These are phyloP conservation scores for Cajanus cajan DNA, from an alignment of 306 rosid genomes.

Conservation along the genomic window DNA sequence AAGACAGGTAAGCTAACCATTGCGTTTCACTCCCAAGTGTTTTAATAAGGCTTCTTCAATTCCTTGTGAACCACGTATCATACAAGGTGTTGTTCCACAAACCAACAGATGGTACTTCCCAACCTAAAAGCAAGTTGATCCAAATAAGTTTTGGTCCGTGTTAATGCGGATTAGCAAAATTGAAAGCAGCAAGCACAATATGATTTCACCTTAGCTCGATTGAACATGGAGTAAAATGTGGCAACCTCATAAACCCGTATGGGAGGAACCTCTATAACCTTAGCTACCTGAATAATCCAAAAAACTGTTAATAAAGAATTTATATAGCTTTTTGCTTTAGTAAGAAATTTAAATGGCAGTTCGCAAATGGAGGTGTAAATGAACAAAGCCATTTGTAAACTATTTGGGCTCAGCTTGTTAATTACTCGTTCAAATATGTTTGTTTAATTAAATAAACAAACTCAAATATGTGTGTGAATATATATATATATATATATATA, in stretches of 20 bases:
- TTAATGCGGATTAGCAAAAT: not conserved
- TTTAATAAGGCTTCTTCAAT: slow-evolving; percentile 86
- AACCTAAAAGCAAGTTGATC: slow-evolving; percentile 59
- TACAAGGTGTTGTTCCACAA: slow-evolving; percentile 98
- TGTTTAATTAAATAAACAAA: too few relatives aligned
- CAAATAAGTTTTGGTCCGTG: slow-evolving; percentile 32
- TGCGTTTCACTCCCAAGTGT: slow-evolving; percentile 94
- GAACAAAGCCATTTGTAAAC: too few relatives aligned
- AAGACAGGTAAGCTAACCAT: slow-evolving; percentile 55
- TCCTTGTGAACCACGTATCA: slow-evolving; percentile 96
- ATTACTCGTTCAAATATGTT: too few relatives aligned
- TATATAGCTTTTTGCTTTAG: slow-evolving; percentile 9
- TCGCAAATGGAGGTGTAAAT: too few relatives aligned
- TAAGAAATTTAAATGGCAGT: not conserved
- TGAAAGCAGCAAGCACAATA: not conserved
- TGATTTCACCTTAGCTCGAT: slow-evolving; percentile 73
- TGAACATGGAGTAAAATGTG: slow-evolving; percentile 98
- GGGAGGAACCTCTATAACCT: slow-evolving; percentile 87
- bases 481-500: too few relatives aligned
- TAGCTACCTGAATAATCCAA: slow-evolving; percentile 80
- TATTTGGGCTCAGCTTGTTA: too few relatives aligned
- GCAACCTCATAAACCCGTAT: slow-evolving; percentile 95
- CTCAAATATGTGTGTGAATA: too few relatives aligned
- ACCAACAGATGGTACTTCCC: slow-evolving; percentile 93
- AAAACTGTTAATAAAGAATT: slow-evolving; percentile 25